Conservation (phyloP, 208 protist species). For the Leishmania tarentolae region DNA sequence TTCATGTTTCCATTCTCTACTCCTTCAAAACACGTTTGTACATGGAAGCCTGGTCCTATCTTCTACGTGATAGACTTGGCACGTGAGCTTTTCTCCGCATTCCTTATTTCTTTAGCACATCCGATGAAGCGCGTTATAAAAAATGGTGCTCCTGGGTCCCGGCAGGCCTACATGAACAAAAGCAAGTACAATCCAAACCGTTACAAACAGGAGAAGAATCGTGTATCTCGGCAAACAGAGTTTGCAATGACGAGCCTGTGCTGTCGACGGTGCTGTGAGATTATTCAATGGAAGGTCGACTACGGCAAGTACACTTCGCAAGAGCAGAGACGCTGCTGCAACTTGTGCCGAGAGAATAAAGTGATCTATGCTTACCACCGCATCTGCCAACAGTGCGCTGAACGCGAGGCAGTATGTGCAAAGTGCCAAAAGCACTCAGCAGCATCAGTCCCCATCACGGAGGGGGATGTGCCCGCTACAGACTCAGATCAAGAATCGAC, state of each 20-base stretch:
- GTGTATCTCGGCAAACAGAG: slow-evolving; percentile 37
- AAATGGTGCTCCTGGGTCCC: slow-evolving; percentile 39
- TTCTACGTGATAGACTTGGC: neutral
- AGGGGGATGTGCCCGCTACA: slow-evolving; percentile 1
- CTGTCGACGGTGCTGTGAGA: slow-evolving; percentile 82
- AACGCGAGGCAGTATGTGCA: slow-evolving; percentile 47
- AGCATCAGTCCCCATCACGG: neutral
- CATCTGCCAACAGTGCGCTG: slow-evolving; percentile 80
- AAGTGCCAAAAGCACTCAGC: slow-evolving; percentile 84
- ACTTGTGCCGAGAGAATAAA: slow-evolving; percentile 60
- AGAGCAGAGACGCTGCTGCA: slow-evolving; percentile 67
- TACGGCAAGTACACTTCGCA: slow-evolving; percentile 84
- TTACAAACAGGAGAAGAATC: slow-evolving; percentile 78
- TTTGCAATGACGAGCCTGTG: slow-evolving; percentile 76
- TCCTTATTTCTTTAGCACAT: neutral
- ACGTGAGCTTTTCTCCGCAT: neutral
- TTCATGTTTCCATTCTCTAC: neutral
- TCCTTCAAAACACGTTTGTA: neutral
- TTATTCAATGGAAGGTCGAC: slow-evolving; percentile 89
- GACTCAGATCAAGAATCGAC: slow-evolving; percentile 15
- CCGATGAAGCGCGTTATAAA: slow-evolving; percentile 47
- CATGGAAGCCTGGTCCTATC: neutral
- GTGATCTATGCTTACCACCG: slow-evolving; percentile 75
- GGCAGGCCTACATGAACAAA: slow-evolving; percentile 73
- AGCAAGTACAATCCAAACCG: slow-evolving; percentile 81